Percentiles rank a stretch among this genome's conserved stretches.
These are phyloP conservation scores for Hyphopichia buzzinii DNA, from an alignment of 1,139 yeast species.

Conservation along the genomic window DNA sequence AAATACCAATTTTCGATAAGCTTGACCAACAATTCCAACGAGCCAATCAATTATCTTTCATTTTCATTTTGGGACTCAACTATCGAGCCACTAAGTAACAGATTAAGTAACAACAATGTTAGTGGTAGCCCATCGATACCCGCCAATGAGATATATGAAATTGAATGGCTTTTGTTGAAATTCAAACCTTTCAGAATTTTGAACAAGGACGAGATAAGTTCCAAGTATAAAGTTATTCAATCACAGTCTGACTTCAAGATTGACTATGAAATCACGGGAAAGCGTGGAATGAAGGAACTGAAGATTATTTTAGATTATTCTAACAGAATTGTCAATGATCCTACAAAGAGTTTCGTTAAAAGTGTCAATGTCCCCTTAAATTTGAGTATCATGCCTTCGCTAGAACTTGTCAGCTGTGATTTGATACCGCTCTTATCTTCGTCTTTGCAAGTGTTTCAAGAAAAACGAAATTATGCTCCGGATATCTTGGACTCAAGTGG, in stretches of 20 bases:
- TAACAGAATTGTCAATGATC: constrained; percentile 27
- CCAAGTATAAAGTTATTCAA: constrained; percentile 30
- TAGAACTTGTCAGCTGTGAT: constrained; percentile 75
- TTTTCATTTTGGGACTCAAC: constrained; percentile 76
- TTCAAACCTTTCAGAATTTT: constrained; percentile 55
- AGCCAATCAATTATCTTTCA: constrained; percentile 54
- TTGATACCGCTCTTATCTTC: constrained; percentile 49
- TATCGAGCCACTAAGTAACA: constrained; percentile 55
- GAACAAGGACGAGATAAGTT: constrained; percentile 36
- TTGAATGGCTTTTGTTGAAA: constrained; percentile 64
- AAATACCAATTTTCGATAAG: constrained; percentile 47
- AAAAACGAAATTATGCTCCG: constrained; percentile 7
- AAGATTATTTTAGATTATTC: constrained; percentile 69
- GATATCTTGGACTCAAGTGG: constrained; percentile 10
- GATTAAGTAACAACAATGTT: constrained; percentile 18
- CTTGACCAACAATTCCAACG: constrained; percentile 57
- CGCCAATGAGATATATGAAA: constrained; percentile 67
- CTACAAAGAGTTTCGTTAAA: constrained; percentile 44
- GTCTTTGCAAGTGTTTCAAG: constrained; percentile 20
- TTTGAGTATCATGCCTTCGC: constrained; percentile 66
- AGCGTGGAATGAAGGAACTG: constrained; percentile 70
- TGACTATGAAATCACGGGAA: constrained; percentile 65
- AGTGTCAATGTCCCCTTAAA: constrained; percentile 61
- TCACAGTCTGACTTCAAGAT: constrained; percentile 37
- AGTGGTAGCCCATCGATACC: constrained; percentile 37